phyloP scores from a whole-genome alignment of 495 filamentous ascomycete species.

The Penicillium ochrochloron region DNA sequence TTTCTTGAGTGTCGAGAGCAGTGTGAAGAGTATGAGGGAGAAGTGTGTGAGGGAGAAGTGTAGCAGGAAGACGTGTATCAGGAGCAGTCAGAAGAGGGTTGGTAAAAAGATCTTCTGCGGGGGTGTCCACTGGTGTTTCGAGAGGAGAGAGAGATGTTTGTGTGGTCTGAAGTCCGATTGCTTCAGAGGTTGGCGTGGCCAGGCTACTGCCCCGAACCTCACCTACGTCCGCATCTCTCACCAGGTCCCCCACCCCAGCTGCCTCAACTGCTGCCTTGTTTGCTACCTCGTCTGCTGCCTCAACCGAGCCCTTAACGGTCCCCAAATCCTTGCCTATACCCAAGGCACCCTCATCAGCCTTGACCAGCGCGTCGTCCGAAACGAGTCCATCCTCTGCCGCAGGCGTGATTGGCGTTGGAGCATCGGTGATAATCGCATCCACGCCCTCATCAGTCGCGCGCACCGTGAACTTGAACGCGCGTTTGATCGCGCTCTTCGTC shows the following conservation, averaged over 20 bases:
- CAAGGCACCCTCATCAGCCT: slow-evolving; percentile 11
- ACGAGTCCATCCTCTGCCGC: slow-evolving; percentile 22
- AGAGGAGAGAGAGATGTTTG: slow-evolving; percentile 16
- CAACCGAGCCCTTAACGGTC: slow-evolving; percentile 13
- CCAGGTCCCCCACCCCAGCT: not conserved
- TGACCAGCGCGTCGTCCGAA: slow-evolving; percentile 12
- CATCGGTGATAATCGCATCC: slow-evolving; percentile 16
- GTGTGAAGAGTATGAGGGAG: slow-evolving; percentile 3
- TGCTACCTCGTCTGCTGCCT: slow-evolving; percentile 9
- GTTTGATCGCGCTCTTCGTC: slow-evolving; percentile 8
- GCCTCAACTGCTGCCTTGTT: slow-evolving; percentile 8
- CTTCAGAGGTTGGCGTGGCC: slow-evolving; percentile 22
- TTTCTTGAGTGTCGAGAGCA: not conserved
- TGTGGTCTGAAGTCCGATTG: slow-evolving; percentile 11
- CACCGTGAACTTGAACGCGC: slow-evolving; percentile 13
- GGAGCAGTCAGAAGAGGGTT: slow-evolving; percentile 11
- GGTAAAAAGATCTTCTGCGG: slow-evolving; percentile 15
- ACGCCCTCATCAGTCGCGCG: slow-evolving; percentile 4
- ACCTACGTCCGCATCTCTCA: slow-evolving; percentile 12
- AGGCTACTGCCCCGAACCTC: slow-evolving; percentile 14
- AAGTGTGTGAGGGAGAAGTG: no score
- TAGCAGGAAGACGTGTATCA: no score
- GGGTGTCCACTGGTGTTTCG: slow-evolving; percentile 14
- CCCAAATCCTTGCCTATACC: slow-evolving; percentile 10
- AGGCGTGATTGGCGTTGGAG: slow-evolving; percentile 21